Evolutionary conservation across 2,329 filamentous ascomycete genomes (phyloP).

Genomic region (Apiospora phragmitis): DNA sequence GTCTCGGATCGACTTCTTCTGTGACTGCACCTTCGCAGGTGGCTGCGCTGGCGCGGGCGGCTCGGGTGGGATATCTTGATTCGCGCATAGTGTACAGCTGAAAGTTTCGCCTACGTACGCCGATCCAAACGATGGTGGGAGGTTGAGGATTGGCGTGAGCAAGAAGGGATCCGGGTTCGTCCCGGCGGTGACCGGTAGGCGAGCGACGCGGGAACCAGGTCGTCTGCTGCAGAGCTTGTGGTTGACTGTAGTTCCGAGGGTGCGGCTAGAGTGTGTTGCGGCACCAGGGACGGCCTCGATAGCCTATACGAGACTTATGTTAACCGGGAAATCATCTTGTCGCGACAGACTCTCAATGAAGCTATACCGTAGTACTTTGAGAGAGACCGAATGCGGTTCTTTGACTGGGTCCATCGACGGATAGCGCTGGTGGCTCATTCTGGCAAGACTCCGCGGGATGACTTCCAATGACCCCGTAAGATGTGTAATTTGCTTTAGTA

Average conservation of each 20-base stretch:
- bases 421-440: conserved; percentile 61
- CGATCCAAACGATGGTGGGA: conserved; percentile 88
- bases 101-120: conserved; percentile 96
- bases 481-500: background rate
- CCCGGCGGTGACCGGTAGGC: conserved; percentile 57
- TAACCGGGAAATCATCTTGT: background rate
- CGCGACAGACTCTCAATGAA: background rate
- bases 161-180: conserved; percentile 58
- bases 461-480: background rate
- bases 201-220: conserved; percentile 65
- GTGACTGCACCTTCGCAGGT: background rate
- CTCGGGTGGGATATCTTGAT: conserved; percentile 66
- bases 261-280: conserved; percentile 64
- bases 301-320: conserved; percentile 54
- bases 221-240: conserved; percentile 37
- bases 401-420: conserved; percentile 61
- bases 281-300: conserved; percentile 76
- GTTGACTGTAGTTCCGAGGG: conserved; percentile 43
- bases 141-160: conserved; percentile 69
- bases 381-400: conserved; percentile 76
- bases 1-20: conserved; percentile 59
- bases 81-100: conserved; percentile 92
- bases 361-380: conserved; percentile 70
- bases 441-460: background rate
- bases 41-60: conserved; percentile 15